These are phyloP conservation scores for Dictyophora rubrovolvata DNA, from an alignment of 768 basidiomycete genomes.

Conservation along the genomic window DNA sequence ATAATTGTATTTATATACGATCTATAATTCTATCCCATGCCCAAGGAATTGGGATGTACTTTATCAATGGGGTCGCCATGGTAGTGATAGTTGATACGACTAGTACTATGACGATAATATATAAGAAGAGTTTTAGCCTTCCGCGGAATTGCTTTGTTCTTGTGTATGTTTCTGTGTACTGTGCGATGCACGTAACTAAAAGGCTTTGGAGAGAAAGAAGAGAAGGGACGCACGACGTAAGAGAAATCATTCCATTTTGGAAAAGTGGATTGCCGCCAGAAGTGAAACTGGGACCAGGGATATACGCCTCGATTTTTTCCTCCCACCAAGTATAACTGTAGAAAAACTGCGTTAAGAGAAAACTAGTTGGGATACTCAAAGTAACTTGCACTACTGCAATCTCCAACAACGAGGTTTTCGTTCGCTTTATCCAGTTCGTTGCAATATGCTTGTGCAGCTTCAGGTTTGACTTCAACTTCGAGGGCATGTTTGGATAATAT, in stretches of 20 bases:
- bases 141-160: too few species aligned
- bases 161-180: too few species aligned
- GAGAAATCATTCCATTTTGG: not conserved
- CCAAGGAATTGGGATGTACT: too few species aligned
- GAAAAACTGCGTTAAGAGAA: not conserved
- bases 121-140: too few species aligned
- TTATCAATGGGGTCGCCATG: too few species aligned
- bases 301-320: not conserved
- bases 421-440: constrained; percentile 5
- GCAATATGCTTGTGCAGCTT: constrained; percentile 11
- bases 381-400: not conserved
- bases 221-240: not conserved
- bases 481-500: constrained; percentile 1
- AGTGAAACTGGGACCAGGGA: constrained; percentile 1
- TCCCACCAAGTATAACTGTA: not conserved
- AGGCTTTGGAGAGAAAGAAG: not conserved
- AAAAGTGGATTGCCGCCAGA: constrained; percentile 2
- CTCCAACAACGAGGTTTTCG: constrained; percentile 6
- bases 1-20: too few species aligned
- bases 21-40: too few species aligned
- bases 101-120: too few species aligned
- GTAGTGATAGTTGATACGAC: too few species aligned
- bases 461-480: constrained; percentile 14
- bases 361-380: not conserved
- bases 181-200: not conserved